Evolutionary conservation across 2,329 filamentous ascomycete species (phyloP).

Genomic region (Clonostachys byssicola): DNA sequence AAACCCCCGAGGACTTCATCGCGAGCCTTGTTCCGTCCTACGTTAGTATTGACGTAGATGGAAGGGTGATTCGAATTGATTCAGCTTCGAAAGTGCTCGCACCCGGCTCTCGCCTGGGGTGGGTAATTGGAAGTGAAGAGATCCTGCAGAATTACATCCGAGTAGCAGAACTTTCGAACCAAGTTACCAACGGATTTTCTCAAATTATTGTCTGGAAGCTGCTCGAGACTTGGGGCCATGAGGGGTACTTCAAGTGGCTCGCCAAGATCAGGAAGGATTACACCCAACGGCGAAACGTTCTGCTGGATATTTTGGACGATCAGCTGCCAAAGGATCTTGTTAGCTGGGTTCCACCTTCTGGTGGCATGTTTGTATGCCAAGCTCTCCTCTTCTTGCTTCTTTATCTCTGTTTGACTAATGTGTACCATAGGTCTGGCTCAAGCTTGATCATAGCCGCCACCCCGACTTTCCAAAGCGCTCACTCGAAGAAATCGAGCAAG

Average conservation of each 20-base stretch:
- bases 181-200: conserved; percentile 74
- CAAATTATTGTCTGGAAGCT: conserved; percentile 79
- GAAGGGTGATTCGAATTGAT: conserved; percentile 78
- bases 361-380: conserved; percentile 80
- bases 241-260: conserved; percentile 82
- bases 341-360: conserved; percentile 69
- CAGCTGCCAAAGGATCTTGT: conserved; percentile 67
- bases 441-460: too few relatives aligned
- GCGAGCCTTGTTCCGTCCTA: conserved; percentile 50
- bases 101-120: conserved; percentile 72
- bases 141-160: conserved; percentile 71
- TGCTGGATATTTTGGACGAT: conserved; percentile 70
- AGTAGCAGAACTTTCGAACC: conserved; percentile 72
- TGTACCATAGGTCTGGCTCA: not conserved
- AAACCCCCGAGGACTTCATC: conserved; percentile 61
- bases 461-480: too few relatives aligned
- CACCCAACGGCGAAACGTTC: conserved; percentile 64
- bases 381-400: not conserved
- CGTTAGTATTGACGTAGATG: conserved; percentile 72
- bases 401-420: not conserved
- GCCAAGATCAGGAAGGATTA: conserved; percentile 73
- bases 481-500: conserved; percentile 58
- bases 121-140: conserved; percentile 78
- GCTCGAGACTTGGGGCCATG: conserved; percentile 82
- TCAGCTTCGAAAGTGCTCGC: conserved; percentile 84